Base-by-base conservation (phyloP, 192 early-diverging fungal species). In the Paraglomus brasilianum region DNA sequence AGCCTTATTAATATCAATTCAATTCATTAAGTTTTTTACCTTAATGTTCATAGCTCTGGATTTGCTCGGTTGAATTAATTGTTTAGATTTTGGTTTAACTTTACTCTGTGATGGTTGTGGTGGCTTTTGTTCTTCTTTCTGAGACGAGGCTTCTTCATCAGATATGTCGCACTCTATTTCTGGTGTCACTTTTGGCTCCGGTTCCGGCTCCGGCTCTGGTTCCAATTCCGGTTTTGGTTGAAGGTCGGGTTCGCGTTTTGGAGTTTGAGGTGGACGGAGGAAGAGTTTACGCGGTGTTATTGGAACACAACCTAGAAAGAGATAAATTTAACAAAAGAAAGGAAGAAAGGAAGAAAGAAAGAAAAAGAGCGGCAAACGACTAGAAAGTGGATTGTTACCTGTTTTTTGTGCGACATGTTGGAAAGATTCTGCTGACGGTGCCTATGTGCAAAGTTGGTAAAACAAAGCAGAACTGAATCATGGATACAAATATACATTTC, bases 401-500 rank as follows among this genome's bases (percentile, higher is more conserved):
- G 11, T 56, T 56, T 22, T 11, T 11, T 22, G 10, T 56, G 53
- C 30, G 36, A 53, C 52, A 50, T 19, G 41, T 10, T 49, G 6
- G 36, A 68, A 55, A 1, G 51, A 30, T 68, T 68, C 66, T 24
- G 52, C 56, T 21, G 51, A 52, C 36, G 66, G 66, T 15, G 66
- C 66, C 66, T 68, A 6, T n/a, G 9, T 19, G 11, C 15, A 46
- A 15, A 48, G 38, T 48, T 5, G 36, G 17, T 41, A 40, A 4
- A 40, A 41, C 58, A 4, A 19, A n/a, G 17, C n/a, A 17, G 11
- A 30, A 47, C 14, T 48, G 24, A 46, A 63, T 47, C 10, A 22
- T 13, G 19, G 24, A 36, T 9, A 9, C 8, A 62, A 17, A 38
- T 48, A 30, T 30, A 30, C 30, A 30, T 2, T 30, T 30, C 30